Percentiles rank a stretch among this genome's conserved stretches.
Conservation (phyloP, 139 green algal genomes). For the Chlamydomonas incerta region DNA sequence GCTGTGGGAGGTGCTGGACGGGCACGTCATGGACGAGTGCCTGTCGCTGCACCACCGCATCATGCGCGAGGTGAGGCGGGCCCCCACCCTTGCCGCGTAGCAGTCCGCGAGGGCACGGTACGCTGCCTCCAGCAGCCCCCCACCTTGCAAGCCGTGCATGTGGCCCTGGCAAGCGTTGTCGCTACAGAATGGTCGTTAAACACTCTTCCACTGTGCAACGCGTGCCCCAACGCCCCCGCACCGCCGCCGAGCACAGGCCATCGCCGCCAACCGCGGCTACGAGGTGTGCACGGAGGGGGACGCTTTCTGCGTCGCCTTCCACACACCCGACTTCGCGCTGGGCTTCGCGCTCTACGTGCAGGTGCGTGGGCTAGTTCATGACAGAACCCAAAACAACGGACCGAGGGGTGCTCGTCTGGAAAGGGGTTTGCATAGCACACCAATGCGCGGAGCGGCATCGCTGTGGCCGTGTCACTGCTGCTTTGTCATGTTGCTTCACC, state of each 20-base stretch:
- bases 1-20: conserved; percentile 40
- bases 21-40: conserved; percentile 36
- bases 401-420: too few species aligned
- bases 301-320: conserved; percentile 63
- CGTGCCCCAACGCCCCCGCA: too few species aligned
- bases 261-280: background rate
- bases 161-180: too few species aligned
- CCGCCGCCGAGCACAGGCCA: background rate
- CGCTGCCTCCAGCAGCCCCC: background rate
- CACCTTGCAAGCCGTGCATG: background rate
- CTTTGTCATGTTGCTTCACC: background rate
- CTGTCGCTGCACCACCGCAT: conserved; percentile 19
- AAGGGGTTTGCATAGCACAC: too few species aligned
- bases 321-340: conserved; percentile 50
- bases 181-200: too few species aligned
- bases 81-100: background rate
- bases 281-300: conserved; percentile 49
- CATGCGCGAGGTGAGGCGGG: background rate
- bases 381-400: too few species aligned
- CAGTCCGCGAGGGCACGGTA: background rate
- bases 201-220: too few species aligned
- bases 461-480: background rate
- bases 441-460: too few species aligned
- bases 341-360: conserved; percentile 42
- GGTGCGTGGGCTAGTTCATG: background rate